Evolutionary conservation across 2,329 filamentous ascomycete genomes (phyloP).

Genomic region (Aschersonia sp.): DNA sequence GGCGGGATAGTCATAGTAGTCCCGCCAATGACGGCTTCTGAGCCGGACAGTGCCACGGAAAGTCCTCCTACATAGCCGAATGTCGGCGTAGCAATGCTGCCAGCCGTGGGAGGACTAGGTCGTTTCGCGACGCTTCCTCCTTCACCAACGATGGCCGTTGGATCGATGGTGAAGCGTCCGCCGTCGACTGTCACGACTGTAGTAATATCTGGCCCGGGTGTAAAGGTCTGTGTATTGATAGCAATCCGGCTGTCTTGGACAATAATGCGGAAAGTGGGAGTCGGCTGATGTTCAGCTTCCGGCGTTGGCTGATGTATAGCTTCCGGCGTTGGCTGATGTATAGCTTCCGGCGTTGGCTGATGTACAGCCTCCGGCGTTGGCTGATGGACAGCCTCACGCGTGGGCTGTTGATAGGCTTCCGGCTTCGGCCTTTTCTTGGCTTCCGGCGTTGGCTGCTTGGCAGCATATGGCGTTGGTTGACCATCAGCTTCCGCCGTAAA

Average conservation of each 20-base stretch:
- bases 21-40: constrained; percentile 25
- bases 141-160: constrained; percentile 27
- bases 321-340: too few species aligned
- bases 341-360: too few species aligned
- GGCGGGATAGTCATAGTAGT: constrained; percentile 26
- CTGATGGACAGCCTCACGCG: too few species aligned
- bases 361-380: too few species aligned
- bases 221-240: constrained; percentile 31
- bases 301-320: background rate
- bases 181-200: constrained; percentile 25
- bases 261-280: constrained; percentile 22
- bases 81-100: constrained; percentile 19
- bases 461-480: background rate
- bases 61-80: constrained; percentile 23
- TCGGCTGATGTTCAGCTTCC: constrained; percentile 1
- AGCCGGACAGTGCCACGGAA: constrained; percentile 24
- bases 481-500: background rate
- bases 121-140: constrained; percentile 30
- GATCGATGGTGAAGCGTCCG: constrained; percentile 32
- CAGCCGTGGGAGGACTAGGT: constrained; percentile 12
- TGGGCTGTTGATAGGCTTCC: too few species aligned
- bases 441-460: too few species aligned
- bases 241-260: constrained; percentile 29
- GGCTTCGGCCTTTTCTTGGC: too few species aligned
- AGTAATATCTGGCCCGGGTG: constrained; percentile 21